Evolutionary conservation across 2,329 filamentous ascomycete genomes (phyloP), one percentile per base, ranked within the genome.

Genomic region (Fusarium pininemorale): DNA sequence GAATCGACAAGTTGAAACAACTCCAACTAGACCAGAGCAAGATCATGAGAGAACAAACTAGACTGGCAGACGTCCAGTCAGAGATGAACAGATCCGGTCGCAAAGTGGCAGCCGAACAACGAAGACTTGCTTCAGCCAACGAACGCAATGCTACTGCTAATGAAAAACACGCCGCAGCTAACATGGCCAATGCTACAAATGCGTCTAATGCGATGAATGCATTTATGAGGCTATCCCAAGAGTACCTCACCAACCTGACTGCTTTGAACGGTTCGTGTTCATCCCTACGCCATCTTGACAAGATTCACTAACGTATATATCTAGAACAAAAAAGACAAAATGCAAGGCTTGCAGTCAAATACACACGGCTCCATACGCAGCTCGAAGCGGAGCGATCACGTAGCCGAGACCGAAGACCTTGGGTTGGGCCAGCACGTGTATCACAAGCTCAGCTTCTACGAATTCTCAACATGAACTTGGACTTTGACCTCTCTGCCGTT

Each of bases 261-360:
- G 55, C 41, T 8, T 8, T 53, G 9, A 37, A 37, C 13, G 50
- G 50, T 35, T 14, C 0, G 48, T 11, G 0, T 1, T 18, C 4
- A 18, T 10, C 5, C 0, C 11, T 10, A 4, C 3, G 5, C 11
- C 6, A 5, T 1, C 0, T 24, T 13, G 3, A 5, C 1, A 51
- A 14, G 2, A 0, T 7, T 24, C 16, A 51, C 30, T 35, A 4
- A 51, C 6, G 7, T 24, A 16, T 16, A 3, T 3, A 20, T 13
- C 5, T 2, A 51, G 48, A 51, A 6, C 30, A 51, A 35, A 51
- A 35, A 14, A 35, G 16, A 2, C 8, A 35, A 20, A 51, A 58
- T 13, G 32, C 55, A 8, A 12, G 32, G 7, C 41, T 58, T 9
- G 13, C 24, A 2, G 55, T n/a, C 2, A 11, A 26, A 20, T 28